Evolutionary conservation across 192 early-diverging fungal species (phyloP), one percentile per base, ranked within the genome.

Genomic region (Gryganskiella cystojenkinii): DNA sequence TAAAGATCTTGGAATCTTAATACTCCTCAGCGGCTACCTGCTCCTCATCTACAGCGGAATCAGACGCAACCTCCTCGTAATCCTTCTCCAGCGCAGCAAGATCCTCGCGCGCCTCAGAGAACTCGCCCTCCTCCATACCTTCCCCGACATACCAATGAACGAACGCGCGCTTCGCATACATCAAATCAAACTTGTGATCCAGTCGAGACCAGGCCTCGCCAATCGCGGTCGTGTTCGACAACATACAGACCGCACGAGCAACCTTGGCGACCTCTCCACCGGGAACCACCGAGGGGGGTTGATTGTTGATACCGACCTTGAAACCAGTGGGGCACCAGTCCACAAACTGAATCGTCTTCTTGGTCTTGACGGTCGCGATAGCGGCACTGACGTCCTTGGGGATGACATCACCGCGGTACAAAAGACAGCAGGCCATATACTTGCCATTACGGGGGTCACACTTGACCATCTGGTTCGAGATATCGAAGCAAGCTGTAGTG

Each of bases 61-160:
- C 98, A 70, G 94, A 92, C 68, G 95, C 98, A 66, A 99, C 97
- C 85, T 99, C 98, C 83, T 99, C 98, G 87, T 98, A 99, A 83
- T 99, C 98, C 94, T 98, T 98, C 89, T 99, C 97, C 67, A 99
- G 94, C 50, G 98, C 97, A 82, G 95, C 98, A 85, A 98, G 91
- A 85, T 99, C 97, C 85, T 98, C 98, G 88, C 97, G 97, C 61
- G 97, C 98, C 89, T 99, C 98, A 64, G 95, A 97, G 93, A 99
- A 99, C 86, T 99, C 98, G 82, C 98, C 97, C 87, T 99, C 98
- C 87, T 99, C 98, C 98, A 99, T 99, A 88, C 98, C 96, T 87
- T 98, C 98, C 83, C 97, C 98, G 64, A 99, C 98, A 82, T 98
- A 99, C 98, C 96, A 98, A 89, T 99, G 98, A 54, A 99, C 98